These are phyloP conservation scores for Penicillium sp. DNA, from an alignment of 2,329 filamentous ascomycete species.

Conservation along the genomic window DNA sequence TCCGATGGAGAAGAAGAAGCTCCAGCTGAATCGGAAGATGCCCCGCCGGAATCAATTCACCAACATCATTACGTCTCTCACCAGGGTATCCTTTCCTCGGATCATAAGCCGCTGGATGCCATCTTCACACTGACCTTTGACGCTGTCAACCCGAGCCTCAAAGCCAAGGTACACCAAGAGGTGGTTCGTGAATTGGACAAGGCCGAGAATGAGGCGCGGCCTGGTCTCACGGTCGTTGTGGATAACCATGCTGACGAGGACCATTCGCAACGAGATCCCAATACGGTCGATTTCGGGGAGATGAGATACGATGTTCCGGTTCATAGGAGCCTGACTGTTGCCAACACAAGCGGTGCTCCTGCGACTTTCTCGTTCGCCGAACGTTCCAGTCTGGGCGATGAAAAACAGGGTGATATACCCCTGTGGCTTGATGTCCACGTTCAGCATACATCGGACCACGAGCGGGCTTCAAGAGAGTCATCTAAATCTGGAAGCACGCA, in stretches of 20 bases:
- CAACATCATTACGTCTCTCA: conserved; percentile 80
- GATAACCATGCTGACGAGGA: conserved; percentile 55
- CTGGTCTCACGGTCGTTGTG: conserved; percentile 78
- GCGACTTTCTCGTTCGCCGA: conserved; percentile 81
- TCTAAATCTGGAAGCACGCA: conserved; percentile 50
- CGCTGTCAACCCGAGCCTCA: conserved; percentile 80
- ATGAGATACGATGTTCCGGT: conserved; percentile 69
- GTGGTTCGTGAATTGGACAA: conserved; percentile 86
- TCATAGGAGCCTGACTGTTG: conserved; percentile 73
- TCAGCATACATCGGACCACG: conserved; percentile 51
- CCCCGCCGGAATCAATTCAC: conserved; percentile 51
- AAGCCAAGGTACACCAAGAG: conserved; percentile 79
- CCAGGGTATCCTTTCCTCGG: conserved; percentile 85
- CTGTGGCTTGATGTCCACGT: conserved; percentile 74
- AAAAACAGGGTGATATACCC: conserved; percentile 49
- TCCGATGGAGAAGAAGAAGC: conserved; percentile 47
- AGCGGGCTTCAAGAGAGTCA: conserved; percentile 28
- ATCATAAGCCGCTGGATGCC: conserved; percentile 89
- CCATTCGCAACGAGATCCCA: conserved; percentile 44
- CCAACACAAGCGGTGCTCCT: conserved; percentile 83
- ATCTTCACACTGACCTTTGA: conserved; percentile 85
- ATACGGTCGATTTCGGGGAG: conserved; percentile 74
- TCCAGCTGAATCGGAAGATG: conserved; percentile 28
- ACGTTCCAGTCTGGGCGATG: conserved; percentile 57
- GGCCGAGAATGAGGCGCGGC: conserved; percentile 86